phyloP scores from a whole-genome alignment of 495 filamentous ascomycete genomes.

The Rostrohypoxylon terebratum region DNA sequence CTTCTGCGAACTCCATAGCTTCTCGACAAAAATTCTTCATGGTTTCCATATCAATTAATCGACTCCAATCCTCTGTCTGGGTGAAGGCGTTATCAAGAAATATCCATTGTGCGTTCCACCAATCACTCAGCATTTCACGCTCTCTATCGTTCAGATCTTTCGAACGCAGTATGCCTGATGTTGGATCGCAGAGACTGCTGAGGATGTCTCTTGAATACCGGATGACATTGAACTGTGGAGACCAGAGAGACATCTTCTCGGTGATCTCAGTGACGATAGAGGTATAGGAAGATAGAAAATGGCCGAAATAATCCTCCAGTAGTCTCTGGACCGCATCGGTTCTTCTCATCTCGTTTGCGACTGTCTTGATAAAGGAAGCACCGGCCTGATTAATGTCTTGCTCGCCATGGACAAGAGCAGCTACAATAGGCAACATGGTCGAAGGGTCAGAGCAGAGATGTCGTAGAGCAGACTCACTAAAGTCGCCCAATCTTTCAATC shows the following conservation, averaged over 20 bases:
- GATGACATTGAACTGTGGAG: conserved; percentile 47
- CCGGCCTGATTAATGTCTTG: conserved; percentile 76
- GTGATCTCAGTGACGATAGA: conserved; percentile 62
- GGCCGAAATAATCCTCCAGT: conserved; percentile 68
- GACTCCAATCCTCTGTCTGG: conserved; percentile 82
- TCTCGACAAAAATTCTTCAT: conserved; percentile 95
- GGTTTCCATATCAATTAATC: conserved; percentile 71
- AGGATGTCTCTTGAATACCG: conserved; percentile 72
- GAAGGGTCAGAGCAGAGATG: conserved; percentile 71
- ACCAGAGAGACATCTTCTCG: conserved; percentile 63
- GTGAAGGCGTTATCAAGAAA: conserved; percentile 82
- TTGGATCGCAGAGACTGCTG: conserved; percentile 82
- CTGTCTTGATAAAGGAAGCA: conserved; percentile 81
- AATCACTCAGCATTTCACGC: conserved; percentile 70
- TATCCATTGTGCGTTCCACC: conserved; percentile 88
- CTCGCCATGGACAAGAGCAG: conserved; percentile 75
- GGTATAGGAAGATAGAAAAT: conserved; percentile 53
- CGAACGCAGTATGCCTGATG: conserved; percentile 81
- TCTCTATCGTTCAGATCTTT: conserved; percentile 70
- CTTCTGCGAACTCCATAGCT: conserved; percentile 90
- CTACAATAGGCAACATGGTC: conserved; percentile 72
- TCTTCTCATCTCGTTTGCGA: conserved; percentile 75
- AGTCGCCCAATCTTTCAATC: conserved; percentile 80
- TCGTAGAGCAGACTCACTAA: conserved; percentile 71
- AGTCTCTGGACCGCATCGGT: conserved; percentile 80